These are phyloP conservation scores for Diaporthe amygdali DNA, from an alignment of 2,329 filamentous ascomycete species.

Conservation along the genomic window DNA sequence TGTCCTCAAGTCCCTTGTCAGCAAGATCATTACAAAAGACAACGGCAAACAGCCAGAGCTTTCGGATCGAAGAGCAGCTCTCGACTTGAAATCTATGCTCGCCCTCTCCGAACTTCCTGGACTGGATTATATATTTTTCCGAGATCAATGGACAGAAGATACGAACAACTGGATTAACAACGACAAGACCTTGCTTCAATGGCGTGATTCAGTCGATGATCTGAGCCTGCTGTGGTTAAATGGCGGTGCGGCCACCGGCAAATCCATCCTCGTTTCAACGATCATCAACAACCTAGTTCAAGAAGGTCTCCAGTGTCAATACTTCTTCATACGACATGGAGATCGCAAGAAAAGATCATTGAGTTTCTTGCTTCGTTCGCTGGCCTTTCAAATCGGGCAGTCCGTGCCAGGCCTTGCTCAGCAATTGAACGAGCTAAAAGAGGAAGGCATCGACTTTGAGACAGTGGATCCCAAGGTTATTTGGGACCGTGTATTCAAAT, in stretches of 20 bases:
- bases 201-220: not conserved
- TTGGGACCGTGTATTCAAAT: not conserved
- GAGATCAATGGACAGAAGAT: not conserved
- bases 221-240: not conserved
- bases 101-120: not conserved
- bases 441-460: not conserved
- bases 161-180: not conserved
- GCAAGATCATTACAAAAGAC: not conserved
- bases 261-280: not conserved
- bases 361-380: not conserved
- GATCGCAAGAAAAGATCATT: conserved; percentile 28
- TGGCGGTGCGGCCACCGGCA: not conserved
- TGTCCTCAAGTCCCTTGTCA: conserved; percentile 32
- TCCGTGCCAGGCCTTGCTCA: not conserved
- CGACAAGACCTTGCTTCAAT: not conserved
- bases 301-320: conserved; percentile 26
- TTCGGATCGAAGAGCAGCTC: not conserved
- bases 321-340: conserved; percentile 31
- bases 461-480: not conserved
- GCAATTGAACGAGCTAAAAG: not conserved
- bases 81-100: not conserved
- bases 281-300: conserved; percentile 1
- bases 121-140: not conserved
- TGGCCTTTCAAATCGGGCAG: not conserved
- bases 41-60: not conserved